Evolutionary conservation across 2,329 filamentous ascomycete genomes (phyloP), one percentile per base, ranked within the genome.

Genomic region (Lithohypha guttulata): DNA sequence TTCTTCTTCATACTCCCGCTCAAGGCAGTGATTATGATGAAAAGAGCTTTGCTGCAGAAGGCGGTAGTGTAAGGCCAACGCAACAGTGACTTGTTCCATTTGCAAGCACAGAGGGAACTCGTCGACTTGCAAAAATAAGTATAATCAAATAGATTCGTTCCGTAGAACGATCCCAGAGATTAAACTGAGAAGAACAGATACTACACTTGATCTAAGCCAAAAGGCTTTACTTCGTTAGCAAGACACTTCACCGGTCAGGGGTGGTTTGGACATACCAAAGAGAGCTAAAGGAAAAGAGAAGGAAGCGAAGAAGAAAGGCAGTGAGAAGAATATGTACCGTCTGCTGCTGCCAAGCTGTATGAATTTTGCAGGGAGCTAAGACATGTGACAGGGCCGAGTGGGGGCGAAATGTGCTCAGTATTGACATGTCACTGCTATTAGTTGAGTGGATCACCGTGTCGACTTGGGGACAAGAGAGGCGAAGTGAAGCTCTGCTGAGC

Each of bases 181-280:
- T 86, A 87, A 86, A 85, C 82, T 87, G 79, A 84, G 82, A 85
- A 86, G 81, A 87, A 86, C 81, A 84, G 80, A 84, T 85, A 85
- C 81, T 85, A 84, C 79, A 85, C 79, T 84, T 85, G 81, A 85
- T 85, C 81, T 84, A 62, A 55, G 64, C 67, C 64, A 63, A 70
- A 71, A 66, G 65, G 67, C 62, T 43, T 11, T 30, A 21, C 15
- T 3, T n/a, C 18, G 29, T 36, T 38, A 44, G 45, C 43, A 38
- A 37, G 34, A 34, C 28, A 9, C 14, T 27, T 20, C 14, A 26
- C 31, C 11, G 27, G 27, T 15, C 39, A 35, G 28, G 11, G 26
- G 27, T 34, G 18, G 27, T 10, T 52, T 13, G 26, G 15, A n/a
- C 2, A 13, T 23, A 7, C 6, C 10, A 10, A n/a, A 19, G 13